A percentile compares a stretch with the other conserved stretches of the same genome.
Conservation (phyloP, 495 filamentous ascomycete genomes). For the Podospora appendiculata region DNA sequence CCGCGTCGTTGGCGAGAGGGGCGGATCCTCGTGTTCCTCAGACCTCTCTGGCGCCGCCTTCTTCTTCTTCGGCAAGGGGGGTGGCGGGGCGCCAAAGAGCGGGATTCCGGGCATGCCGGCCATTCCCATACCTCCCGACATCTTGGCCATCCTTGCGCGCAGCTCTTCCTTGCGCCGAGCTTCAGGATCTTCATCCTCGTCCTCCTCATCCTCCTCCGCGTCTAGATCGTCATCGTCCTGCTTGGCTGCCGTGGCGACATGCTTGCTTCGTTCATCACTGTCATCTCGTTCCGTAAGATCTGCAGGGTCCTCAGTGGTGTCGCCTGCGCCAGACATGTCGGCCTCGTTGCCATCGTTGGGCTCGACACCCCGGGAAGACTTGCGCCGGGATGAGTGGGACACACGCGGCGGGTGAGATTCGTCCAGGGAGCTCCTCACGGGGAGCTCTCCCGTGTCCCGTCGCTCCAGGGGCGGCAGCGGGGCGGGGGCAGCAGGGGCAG, state of each 20-base stretch:
- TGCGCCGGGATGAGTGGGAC: conserved; percentile 36
- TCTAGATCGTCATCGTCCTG: conserved; percentile 34
- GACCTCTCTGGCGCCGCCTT: conserved; percentile 42
- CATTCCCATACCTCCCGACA: conserved; percentile 98
- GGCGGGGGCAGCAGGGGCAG: conserved; percentile 12
- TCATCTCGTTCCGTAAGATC: conserved; percentile 71
- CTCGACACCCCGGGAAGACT: conserved; percentile 45
- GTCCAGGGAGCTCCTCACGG: conserved; percentile 53
- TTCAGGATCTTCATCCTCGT: conserved; percentile 82
- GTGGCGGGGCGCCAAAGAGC: conserved; percentile 57
- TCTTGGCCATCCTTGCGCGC: conserved; percentile 92
- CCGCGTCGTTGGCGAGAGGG: conserved; percentile 33
- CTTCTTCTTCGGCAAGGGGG: conserved; percentile 54
- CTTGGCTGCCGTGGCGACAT: conserved; percentile 21
- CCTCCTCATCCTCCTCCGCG: conserved; percentile 51
- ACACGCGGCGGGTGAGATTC: conserved; percentile 36
- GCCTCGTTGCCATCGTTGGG: conserved; percentile 77
- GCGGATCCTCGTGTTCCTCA: conserved; percentile 39
- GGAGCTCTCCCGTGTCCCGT: conserved; percentile 43
- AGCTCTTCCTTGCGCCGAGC: conserved; percentile 79
- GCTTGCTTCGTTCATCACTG: conserved; percentile 48
- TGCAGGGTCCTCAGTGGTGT: conserved; percentile 73
- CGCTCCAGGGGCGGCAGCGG: conserved; percentile 31
- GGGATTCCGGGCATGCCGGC: conserved; percentile 86
- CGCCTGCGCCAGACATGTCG: conserved; percentile 79